Evolutionary conservation across 83 land plant species (phyloP).

Genomic region (Isoetes engelmannii): DNA sequence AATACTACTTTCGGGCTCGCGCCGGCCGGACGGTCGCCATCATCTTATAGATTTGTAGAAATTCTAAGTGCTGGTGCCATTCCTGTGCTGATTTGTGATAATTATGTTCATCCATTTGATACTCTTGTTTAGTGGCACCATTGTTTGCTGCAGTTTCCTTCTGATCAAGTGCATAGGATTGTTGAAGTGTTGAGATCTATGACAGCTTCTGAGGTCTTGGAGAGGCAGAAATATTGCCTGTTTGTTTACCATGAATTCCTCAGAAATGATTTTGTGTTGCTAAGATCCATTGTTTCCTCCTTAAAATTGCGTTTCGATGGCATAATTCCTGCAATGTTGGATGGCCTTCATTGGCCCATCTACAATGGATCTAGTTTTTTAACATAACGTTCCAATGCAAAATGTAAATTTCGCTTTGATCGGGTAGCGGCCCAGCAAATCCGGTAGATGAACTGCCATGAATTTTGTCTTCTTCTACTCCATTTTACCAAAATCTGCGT

Average conservation of each 20-base stretch:
- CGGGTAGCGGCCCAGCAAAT: too few species aligned
- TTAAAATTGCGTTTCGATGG: slow-evolving; percentile 15
- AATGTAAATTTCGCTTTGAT: too few species aligned
- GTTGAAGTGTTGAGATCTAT: slow-evolving; percentile 1
- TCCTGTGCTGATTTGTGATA: slow-evolving; percentile 12
- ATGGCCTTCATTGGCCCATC: too few species aligned
- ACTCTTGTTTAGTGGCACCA: slow-evolving; percentile 12
- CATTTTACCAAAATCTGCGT: too few species aligned
- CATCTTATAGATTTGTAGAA: slow-evolving; percentile 9
- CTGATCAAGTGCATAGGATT: slow-evolving; percentile 6
- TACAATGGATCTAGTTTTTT: too few species aligned
- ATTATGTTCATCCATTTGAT: slow-evolving; percentile 8
- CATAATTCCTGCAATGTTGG: too few species aligned
- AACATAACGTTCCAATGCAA: too few species aligned
- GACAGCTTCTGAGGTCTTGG: neutral
- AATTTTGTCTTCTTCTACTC: too few species aligned
- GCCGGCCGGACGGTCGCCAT: slow-evolving; percentile 14
- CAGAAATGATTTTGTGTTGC: neutral
- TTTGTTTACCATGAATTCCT: slow-evolving; percentile 4
- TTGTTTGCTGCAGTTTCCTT: slow-evolving; percentile 10
- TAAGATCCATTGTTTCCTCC: slow-evolving; percentile 1
- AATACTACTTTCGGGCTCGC: slow-evolving; percentile 10
- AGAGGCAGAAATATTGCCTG: slow-evolving; percentile 6
- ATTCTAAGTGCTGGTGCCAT: slow-evolving; percentile 9
- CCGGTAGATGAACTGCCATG: too few species aligned